Conservation (phyloP, 2,329 filamentous ascomycete genomes). For the Aspergillus fumigatus region DNA sequence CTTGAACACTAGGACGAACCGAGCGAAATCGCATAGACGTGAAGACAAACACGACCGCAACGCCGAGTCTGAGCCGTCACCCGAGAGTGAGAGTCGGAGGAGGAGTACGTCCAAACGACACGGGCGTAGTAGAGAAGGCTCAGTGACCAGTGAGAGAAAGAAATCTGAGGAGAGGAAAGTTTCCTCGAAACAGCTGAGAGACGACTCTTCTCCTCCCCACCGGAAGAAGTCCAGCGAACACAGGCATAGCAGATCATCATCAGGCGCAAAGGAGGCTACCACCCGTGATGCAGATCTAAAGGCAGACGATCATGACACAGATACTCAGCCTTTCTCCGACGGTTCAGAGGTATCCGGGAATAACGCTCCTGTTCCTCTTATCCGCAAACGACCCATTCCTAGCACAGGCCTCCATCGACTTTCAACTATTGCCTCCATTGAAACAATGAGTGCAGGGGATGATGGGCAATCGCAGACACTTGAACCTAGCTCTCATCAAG, state of each 20-base stretch:
- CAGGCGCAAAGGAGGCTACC: constrained; percentile 7
- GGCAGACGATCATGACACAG: constrained; percentile 23
- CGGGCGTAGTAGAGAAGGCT: constrained; percentile 17
- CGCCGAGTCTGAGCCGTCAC: constrained; percentile 20
- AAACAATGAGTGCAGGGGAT: constrained; percentile 43
- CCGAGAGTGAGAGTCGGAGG: constrained; percentile 22
- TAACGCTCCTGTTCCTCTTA: constrained; percentile 37
- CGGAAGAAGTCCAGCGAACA: constrained; percentile 11
- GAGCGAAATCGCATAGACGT: constrained; percentile 26
- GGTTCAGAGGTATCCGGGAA: constrained; percentile 34
- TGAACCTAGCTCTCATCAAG: constrained; percentile 19
- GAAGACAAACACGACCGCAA: constrained; percentile 16
- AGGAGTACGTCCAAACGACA: constrained; percentile 21
- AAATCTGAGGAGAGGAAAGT: constrained; percentile 10
- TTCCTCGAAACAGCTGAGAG: constrained; percentile 3
- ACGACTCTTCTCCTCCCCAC: constrained; percentile 7
- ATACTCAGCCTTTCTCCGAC: constrained; percentile 30
- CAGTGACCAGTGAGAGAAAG: constrained; percentile 10
- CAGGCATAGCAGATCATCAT: constrained; percentile 13
- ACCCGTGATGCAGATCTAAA: constrained; percentile 20
- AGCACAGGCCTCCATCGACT: constrained; percentile 50
- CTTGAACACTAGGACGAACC: constrained; percentile 37
- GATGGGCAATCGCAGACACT: constrained; percentile 15
- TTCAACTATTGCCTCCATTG: constrained; percentile 56
- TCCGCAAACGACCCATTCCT: constrained; percentile 45